These are phyloP conservation scores for Diaporthe humulicola DNA, from an alignment of 2,329 filamentous ascomycete species.

Conservation along the genomic window DNA sequence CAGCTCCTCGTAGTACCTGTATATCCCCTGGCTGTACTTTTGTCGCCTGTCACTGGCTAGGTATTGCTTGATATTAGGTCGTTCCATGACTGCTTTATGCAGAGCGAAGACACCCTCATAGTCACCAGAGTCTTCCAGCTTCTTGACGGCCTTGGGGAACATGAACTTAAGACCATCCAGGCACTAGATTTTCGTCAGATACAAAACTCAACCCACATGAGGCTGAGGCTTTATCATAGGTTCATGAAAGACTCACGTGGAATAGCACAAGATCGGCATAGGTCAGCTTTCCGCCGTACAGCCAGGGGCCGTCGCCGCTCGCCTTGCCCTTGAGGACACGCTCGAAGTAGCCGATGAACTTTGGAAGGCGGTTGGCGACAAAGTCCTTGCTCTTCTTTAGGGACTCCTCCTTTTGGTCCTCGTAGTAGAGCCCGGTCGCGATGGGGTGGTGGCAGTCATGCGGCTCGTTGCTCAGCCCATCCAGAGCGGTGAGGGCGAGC, in stretches of 20 bases:
- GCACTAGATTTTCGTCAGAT: conserved; percentile 50
- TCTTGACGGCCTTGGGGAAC: conserved; percentile 76
- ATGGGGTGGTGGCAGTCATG: conserved; percentile 85
- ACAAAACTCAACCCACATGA: no score
- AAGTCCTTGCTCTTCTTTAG: conserved; percentile 70
- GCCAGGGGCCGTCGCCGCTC: conserved; percentile 70
- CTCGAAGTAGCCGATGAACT: conserved; percentile 80
- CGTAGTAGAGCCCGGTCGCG: conserved; percentile 71
- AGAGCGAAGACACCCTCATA: conserved; percentile 74
- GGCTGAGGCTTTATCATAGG: not conserved
- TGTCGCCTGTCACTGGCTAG: conserved; percentile 74
- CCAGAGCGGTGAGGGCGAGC: conserved; percentile 77
- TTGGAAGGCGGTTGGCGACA: conserved; percentile 73
- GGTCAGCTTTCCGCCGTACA: conserved; percentile 75
- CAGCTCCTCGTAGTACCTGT: conserved; percentile 79
- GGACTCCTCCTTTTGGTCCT: conserved; percentile 80
- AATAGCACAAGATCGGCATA: conserved; percentile 82
- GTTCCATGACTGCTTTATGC: conserved; percentile 72
- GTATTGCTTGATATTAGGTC: conserved; percentile 77
- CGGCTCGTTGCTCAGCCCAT: conserved; percentile 77
- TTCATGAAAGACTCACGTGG: conserved; percentile 63
- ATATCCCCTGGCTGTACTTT: conserved; percentile 76
- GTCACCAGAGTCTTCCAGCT: conserved; percentile 66
- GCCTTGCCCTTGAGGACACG: conserved; percentile 71
- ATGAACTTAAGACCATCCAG: conserved; percentile 73